Base-by-base conservation (phyloP, 2,329 filamentous ascomycete species). In the Beauveria bassiana region DNA sequence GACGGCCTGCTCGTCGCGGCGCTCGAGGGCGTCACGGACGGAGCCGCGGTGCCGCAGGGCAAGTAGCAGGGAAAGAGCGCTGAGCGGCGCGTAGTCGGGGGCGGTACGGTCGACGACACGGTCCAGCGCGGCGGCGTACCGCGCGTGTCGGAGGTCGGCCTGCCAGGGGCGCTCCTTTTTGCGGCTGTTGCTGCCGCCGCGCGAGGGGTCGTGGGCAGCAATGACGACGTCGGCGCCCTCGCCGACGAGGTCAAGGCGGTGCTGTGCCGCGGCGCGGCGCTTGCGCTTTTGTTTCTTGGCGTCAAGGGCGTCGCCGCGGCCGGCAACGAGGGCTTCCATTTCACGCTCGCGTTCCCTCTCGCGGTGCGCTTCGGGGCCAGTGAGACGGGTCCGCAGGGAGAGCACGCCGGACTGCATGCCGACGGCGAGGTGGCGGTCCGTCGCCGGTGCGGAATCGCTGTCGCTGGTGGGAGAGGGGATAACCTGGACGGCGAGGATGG, bases 361-460 rank as follows among this genome's bases (percentile, higher is more conserved):
- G 65, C 85, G 86, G 26, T 85, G 81, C 61, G 93, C 93, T 69
- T 96, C 90, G 59, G 89, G 81, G 5, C 91, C 91, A 0, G 89
- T 91, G 14, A 96, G 82, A n/a, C 92, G 86, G 1, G 93, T 98
- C 71, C 90, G 89, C 69, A 98, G 83, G 31, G 90, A 96, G 12
- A 99, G 81, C n/a, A 96, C 84, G 51, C 95, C 95, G 2, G 90
- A 96, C 69, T 95, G 88, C 87, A 98, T 93, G 72, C 93, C 95
- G 1, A 99, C 95, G 5, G 90, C 92, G 58, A 99, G 84, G 74
- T 99, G 95, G 66, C 92, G 91, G 76, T 99, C 95, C 68, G 93
- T 38, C 26, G 38, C 20, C 24, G 58, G 4, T 10, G 34, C 34
- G 34, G 34, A 38, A 38, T 12, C 34, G 38, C 10, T 16, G 26